These are phyloP conservation scores for Pythium rhizo-oryzae DNA, from an alignment of 352 stramenopile species.

Conservation along the genomic window DNA sequence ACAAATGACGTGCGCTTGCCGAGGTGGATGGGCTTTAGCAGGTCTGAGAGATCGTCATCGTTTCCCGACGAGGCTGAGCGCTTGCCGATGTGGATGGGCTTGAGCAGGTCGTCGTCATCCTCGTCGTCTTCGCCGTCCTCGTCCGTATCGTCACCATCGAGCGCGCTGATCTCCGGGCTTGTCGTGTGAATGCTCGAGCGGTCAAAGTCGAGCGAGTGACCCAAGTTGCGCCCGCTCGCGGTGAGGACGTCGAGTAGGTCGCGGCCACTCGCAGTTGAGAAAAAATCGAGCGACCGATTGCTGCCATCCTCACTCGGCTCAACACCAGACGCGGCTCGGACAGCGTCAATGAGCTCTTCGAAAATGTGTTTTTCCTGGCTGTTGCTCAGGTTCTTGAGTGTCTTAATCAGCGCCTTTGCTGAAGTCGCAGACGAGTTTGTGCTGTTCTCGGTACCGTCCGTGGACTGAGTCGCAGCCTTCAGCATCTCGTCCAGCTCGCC, in stretches of 20 bases:
- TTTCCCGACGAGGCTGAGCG: not conserved
- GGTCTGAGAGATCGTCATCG: constrained; percentile 15
- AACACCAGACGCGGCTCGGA: constrained; percentile 23
- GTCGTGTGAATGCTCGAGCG: constrained; percentile 2
- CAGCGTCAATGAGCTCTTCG: constrained; percentile 58
- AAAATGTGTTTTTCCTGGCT: constrained; percentile 72
- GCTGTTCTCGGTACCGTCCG: constrained; percentile 23
- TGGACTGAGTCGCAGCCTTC: constrained; percentile 63
- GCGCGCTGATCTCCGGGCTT: not conserved
- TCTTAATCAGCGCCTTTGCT: constrained; percentile 38
- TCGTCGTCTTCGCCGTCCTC: constrained; percentile 21
- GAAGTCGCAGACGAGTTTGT: constrained; percentile 25
- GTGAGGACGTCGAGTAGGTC: not conserved
- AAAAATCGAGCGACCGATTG: constrained; percentile 17
- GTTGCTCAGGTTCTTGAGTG: constrained; percentile 52
- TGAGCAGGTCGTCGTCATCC: not conserved
- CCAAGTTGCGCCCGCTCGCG: not conserved
- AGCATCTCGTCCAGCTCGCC: constrained; percentile 84
- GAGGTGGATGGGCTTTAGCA: constrained; percentile 27
- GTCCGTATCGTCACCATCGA: constrained; percentile 41
- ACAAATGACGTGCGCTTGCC: constrained; percentile 18
- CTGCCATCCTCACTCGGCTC: constrained; percentile 7
- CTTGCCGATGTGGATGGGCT: constrained; percentile 10
- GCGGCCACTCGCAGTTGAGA: constrained; percentile 22
- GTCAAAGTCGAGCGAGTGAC: constrained; percentile 43